Evolutionary conservation across 805 yeast species (phyloP).

Genomic region (Diddensiella santjacobensis): DNA sequence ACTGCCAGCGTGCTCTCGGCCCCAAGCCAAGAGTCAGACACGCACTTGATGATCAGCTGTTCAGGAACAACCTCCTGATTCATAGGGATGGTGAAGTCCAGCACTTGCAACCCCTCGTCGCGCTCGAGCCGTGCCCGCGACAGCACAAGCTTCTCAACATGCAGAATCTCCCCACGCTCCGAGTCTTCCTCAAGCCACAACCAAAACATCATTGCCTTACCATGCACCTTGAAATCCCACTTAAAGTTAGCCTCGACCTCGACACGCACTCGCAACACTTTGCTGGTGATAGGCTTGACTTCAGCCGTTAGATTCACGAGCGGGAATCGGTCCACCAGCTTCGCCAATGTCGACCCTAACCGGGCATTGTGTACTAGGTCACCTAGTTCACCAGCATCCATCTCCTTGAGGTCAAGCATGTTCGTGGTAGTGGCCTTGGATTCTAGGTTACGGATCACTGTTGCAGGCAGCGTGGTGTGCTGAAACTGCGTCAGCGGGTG

Average conservation of each 20-base stretch:
- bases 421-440: constrained; percentile 40
- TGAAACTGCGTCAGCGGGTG: constrained; percentile 91
- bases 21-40: constrained; percentile 89
- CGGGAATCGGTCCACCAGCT: constrained; percentile 70
- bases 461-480: constrained; percentile 46
- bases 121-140: constrained; percentile 51
- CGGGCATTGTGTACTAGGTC: constrained; percentile 80
- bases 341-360: constrained; percentile 63
- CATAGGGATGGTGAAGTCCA: constrained; percentile 91
- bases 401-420: constrained; percentile 69
- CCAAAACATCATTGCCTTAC: constrained; percentile 86
- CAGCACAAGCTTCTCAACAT: constrained; percentile 75
- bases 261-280: constrained; percentile 79
- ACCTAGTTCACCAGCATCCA: constrained; percentile 75
- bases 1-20: constrained; percentile 71
- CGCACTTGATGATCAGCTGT: constrained; percentile 72
- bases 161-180: constrained; percentile 66
- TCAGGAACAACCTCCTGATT: constrained; percentile 79
- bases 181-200: constrained; percentile 87
- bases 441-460: constrained; percentile 56
- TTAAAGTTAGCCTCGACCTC: constrained; percentile 67
- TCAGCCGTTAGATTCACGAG: constrained; percentile 69
- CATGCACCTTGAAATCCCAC: constrained; percentile 84
- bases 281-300: constrained; percentile 81
- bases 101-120: constrained; percentile 51